Percentiles rank a stretch among this genome's conserved stretches.
phyloP scores from a whole-genome alignment of 176 grass and related monocot genomes.

The maize (Zea mays) region Zm-B73-REFERENCE-NAM-5.0 NC_050097.1:12848501-12849000 shows the following conservation, averaged over 20 bases:
- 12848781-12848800: constrained; percentile 11
- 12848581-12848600: not conserved
- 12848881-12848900: not conserved
- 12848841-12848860: constrained; percentile 30
- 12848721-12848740: constrained; percentile 29
- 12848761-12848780: constrained; percentile 30
- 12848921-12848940: not conserved
- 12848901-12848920: not conserved
- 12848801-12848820: constrained; percentile 6
- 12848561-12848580: not conserved
- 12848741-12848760: not conserved
- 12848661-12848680: constrained; percentile 62
- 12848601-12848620: not conserved
- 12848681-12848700: constrained; percentile 42
- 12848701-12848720: constrained; percentile 32
- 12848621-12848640: constrained; percentile 63
- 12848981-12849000: not conserved
- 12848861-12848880: not conserved
- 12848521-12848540: constrained; percentile 45
- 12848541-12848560: not conserved
- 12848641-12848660: constrained; percentile 69
- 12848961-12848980: not conserved
- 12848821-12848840: not conserved
- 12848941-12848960: not conserved
- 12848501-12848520: constrained; percentile 84